Percentiles rank a stretch among this genome's conserved stretches.
phyloP scores from a whole-genome alignment of 208 protist species.

The Spongospora subterranea region DNA sequence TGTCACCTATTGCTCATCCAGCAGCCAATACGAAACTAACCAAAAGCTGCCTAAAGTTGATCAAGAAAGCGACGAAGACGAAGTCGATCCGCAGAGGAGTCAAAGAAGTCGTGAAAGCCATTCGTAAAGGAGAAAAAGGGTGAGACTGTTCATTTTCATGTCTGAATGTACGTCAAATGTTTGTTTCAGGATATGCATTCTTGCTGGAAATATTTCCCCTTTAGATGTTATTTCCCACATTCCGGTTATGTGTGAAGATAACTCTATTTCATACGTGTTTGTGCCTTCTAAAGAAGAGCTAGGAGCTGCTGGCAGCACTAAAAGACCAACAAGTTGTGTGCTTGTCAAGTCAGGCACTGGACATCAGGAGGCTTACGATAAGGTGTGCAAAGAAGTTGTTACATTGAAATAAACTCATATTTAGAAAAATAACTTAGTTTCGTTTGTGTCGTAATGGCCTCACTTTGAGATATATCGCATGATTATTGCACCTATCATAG shows the following conservation, averaged over 20 bases:
- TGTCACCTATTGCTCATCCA: constrained; percentile 74
- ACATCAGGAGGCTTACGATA: constrained; percentile 28
- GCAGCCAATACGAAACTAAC: constrained; percentile 75
- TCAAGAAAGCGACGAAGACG: constrained; percentile 75
- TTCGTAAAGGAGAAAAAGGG: constrained; percentile 73
- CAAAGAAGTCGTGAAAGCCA: constrained; percentile 81
- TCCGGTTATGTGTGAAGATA: constrained; percentile 80
- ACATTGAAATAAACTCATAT: not conserved
- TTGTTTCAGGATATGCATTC: constrained; percentile 72
- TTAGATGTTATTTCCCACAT: constrained; percentile 84
- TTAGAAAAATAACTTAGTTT: too few relatives aligned
- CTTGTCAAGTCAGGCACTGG: not conserved
- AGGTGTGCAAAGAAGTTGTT: constrained; percentile 1
- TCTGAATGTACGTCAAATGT: not conserved
- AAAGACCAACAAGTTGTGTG: constrained; percentile 35
- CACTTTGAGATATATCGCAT: too few relatives aligned
- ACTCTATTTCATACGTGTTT: constrained; percentile 77
- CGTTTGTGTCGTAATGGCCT: too few relatives aligned
- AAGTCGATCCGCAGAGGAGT: constrained; percentile 79
- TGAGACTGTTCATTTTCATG: constrained; percentile 22
- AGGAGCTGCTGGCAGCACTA: constrained; percentile 71
- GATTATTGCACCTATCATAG: too few relatives aligned
- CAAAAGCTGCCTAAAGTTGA: constrained; percentile 72
- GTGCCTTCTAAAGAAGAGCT: constrained; percentile 82
- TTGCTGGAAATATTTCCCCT: constrained; percentile 83